Evolutionary conservation across 2,329 filamentous ascomycete species (phyloP), one percentile per base, ranked within the genome.

Genomic region (Sclerotinia subarctica): DNA sequence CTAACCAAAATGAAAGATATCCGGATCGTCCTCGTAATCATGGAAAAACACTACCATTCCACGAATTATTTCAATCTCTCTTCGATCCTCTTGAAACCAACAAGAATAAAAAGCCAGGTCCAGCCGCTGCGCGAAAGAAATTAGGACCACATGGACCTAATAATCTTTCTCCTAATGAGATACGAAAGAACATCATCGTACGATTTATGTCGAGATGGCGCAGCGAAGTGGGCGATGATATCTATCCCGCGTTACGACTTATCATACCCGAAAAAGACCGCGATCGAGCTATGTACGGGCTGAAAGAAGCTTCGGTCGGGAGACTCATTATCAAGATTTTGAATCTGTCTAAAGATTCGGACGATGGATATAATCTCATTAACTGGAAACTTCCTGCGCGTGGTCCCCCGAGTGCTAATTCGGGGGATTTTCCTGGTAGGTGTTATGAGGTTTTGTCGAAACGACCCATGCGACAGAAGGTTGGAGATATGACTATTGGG

Each of bases 201-300:
- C 84, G 90, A 10, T 99, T 97, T 81, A 92, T 99, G 73, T 85
- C 86, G 19, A 85, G 88, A 77, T 99, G 95, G 95, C 87, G 94
- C 51, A 87, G 88, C 67, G 89, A 97, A 70, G 94, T 97, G 29
- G 95, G 95, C 35, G 82, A 92, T 73, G 95, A 99, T 78, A 92
- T 99, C 74, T 98, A 95, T 76, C 95, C 95, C 0, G 94, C 93
- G 1, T 86, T 99, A 78, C 89, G 95, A 26, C 85, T 99, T 58
- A 97, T 98, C 68, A 84, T 97, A 4, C 94, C 94, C 0, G 93
- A 96, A 75, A 96, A 96, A 77, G 95, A 99, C 76, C 88, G 93
- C 51, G 93, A 98, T 75, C 87, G 95, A 59, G 90, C 91, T 24
- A 93, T 97, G 82, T 99, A 98, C 75, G 93, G 94, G 0, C 82